Conservation (phyloP, 768 basidiomycete species). For the Pisolithus microcarpus region DNA sequence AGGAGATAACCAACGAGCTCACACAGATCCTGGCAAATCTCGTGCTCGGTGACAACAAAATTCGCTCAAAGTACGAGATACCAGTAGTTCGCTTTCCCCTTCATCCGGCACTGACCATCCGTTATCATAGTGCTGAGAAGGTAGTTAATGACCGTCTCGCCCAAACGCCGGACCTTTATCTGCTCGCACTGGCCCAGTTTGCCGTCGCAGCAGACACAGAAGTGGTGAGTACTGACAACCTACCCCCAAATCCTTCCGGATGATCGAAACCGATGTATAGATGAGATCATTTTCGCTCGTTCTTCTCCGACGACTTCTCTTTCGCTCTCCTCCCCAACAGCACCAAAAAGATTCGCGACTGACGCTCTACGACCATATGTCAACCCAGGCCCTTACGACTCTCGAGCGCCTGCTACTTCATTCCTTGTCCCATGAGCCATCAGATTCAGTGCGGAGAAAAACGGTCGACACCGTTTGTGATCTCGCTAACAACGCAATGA, state of each 20-base stretch:
- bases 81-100: background rate
- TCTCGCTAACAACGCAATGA: constrained; percentile 68
- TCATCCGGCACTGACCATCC: constrained; percentile 6
- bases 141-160: constrained; percentile 76
- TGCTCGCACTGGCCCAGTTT: constrained; percentile 74
- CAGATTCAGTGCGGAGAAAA: constrained; percentile 55
- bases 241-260: background rate
- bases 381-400: constrained; percentile 53
- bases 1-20: constrained; percentile 67
- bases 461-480: constrained; percentile 72
- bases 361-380: constrained; percentile 74
- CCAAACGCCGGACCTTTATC: constrained; percentile 71
- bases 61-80: constrained; percentile 53
- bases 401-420: constrained; percentile 70
- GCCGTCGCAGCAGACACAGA: constrained; percentile 72
- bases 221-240: constrained; percentile 46
- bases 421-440: constrained; percentile 56
- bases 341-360: constrained; percentile 32
- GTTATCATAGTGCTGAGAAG: constrained; percentile 55
- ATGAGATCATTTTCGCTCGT: constrained; percentile 85
- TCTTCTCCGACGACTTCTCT: constrained; percentile 69
- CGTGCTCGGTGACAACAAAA: constrained; percentile 77
- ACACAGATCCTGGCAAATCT: constrained; percentile 83
- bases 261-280: constrained; percentile 30
- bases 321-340: constrained; percentile 45